A percentile compares a stretch with the other conserved stretches of the same genome.
phyloP scores from a whole-genome alignment of 2,329 filamentous ascomycete genomes.

The Mycosphaerelloides madeirae region DNA sequence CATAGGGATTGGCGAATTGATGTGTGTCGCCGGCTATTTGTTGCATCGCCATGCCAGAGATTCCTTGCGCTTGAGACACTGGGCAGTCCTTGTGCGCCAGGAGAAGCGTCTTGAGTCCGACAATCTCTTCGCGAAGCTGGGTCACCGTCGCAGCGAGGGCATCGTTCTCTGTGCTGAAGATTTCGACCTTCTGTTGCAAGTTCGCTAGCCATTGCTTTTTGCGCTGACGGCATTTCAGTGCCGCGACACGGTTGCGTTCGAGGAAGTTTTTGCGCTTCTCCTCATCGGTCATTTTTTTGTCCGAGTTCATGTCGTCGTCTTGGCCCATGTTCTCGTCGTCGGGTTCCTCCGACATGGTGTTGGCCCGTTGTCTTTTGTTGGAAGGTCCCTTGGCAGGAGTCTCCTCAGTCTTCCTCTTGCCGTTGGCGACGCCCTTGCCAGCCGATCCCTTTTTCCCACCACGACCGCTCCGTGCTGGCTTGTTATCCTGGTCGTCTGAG shows the following conservation, averaged over 20 bases:
- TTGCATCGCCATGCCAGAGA: constrained; percentile 51
- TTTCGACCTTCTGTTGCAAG: constrained; percentile 87
- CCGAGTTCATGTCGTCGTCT: constrained; percentile 37
- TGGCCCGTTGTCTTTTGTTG: constrained; percentile 69
- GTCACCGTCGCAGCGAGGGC: constrained; percentile 77
- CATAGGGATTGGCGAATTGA: constrained; percentile 45
- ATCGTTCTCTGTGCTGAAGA: constrained; percentile 90
- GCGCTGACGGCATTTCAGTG: constrained; percentile 90
- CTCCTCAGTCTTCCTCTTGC: constrained; percentile 75
- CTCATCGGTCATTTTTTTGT: constrained; percentile 93
- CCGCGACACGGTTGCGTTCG: constrained; percentile 90
- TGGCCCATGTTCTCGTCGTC: constrained; percentile 51
- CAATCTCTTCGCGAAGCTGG: constrained; percentile 82
- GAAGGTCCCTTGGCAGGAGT: constrained; percentile 58
- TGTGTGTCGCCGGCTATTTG: constrained; percentile 44
- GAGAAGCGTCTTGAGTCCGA: constrained; percentile 87
- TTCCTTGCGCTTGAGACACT: constrained; percentile 79
- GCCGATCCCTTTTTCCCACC: constrained; percentile 62
- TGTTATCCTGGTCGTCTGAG: constrained; percentile 65
- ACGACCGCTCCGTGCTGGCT: constrained; percentile 59
- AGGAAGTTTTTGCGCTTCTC: constrained; percentile 98
- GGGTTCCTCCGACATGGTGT: constrained; percentile 45
- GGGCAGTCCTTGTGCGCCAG: constrained; percentile 95
- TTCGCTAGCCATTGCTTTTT: constrained; percentile 99
- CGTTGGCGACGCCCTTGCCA: constrained; percentile 52